Base-by-base conservation (phyloP, 257 asterid genomes). In the Craterostigma plantagineum region DNA sequence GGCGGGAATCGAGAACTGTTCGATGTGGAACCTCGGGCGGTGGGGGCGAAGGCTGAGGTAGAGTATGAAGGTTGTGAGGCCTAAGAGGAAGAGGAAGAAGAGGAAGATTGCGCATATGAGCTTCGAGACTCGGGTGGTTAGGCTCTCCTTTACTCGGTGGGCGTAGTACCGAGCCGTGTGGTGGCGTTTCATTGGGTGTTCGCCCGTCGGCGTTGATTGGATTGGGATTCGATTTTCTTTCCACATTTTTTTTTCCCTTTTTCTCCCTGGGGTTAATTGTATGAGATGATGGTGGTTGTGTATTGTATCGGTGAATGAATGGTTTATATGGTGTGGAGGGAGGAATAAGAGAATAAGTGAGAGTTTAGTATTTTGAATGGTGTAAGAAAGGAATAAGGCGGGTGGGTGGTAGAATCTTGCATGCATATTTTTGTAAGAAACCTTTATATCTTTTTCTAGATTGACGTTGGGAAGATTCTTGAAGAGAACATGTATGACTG, bases 41-140 rank as follows among this genome's bases (percentile, higher is more conserved):
- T 90, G 98, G 23, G 98, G 98, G 11, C 95, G 83, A 14, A 90
- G 52, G 47, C 92, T 77, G 34, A 83, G 78, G 91, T 93, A 90
- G 14, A 90, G 55, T 30, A 90, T 90, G 81, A 90, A 90, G 0
- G 72, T 13, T 46, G 82, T 70, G 44, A 79, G 50, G 39, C 93
- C 95, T 0, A 72, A 41, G 0, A 83, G 48, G 38, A 73, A 69
- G 15, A 90, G 81, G 11, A 79, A 64, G 43, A 63, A 51, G 30
- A 90, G 34, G 17, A 83, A 60, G 11, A 83, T 44, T 46, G 95
- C 42, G 45, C 98, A 90, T 0, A 83, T 46, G 4, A 90, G 68
- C 50, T 90, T 90, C 0, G 92, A 83, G 42, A 90, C 55, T 50
- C 81, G 35, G 10, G 92, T 70, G 46, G 92, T 63, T 38, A 90